A percentile compares a stretch with the other conserved stretches of the same genome.
Evolutionary conservation across 2,329 filamentous ascomycete species (phyloP).

Genomic region (Hansfordia pulvinata): DNA sequence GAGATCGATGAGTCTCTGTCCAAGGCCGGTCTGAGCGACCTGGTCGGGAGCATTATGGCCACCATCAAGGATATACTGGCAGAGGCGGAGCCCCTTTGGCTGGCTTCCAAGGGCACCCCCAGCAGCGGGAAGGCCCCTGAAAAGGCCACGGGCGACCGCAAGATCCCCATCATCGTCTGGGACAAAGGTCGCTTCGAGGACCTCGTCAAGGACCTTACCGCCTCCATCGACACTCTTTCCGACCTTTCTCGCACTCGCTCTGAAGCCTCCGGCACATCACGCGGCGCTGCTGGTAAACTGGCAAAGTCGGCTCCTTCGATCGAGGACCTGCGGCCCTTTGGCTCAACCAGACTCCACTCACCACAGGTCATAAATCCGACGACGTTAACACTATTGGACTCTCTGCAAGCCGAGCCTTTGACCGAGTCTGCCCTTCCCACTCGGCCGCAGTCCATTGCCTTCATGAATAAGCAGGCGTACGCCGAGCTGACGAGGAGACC

Average conservation of each 20-base stretch:
- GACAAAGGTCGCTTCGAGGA: slow-evolving; percentile 65
- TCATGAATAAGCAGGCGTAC: slow-evolving; percentile 38
- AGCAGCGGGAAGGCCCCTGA: slow-evolving; percentile 23
- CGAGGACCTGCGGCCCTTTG: slow-evolving; percentile 37
- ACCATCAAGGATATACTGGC: slow-evolving; percentile 71
- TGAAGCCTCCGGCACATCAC: slow-evolving; percentile 23
- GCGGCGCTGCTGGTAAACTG: slow-evolving; percentile 16
- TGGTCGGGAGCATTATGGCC: slow-evolving; percentile 65
- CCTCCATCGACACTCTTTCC: slow-evolving; percentile 68
- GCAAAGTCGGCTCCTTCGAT: slow-evolving; percentile 21
- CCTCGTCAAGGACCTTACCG: slow-evolving; percentile 59
- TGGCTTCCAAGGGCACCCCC: slow-evolving; percentile 37
- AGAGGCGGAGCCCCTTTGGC: slow-evolving; percentile 61
- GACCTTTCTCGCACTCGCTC: slow-evolving; percentile 57
- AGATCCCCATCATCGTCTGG: slow-evolving; percentile 45
- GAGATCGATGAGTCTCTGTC: slow-evolving; percentile 61
- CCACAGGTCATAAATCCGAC: slow-evolving; percentile 45
- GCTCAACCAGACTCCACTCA: slow-evolving; percentile 46
- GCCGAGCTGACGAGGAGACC: slow-evolving; percentile 29
- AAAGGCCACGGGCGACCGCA: slow-evolving; percentile 29
- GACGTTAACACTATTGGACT: slow-evolving; percentile 33
- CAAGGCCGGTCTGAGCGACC: slow-evolving; percentile 61
- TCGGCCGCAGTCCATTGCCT: slow-evolving; percentile 30
- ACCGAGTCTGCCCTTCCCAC: slow-evolving; percentile 18
- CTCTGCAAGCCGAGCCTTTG: slow-evolving; percentile 23